Conservation (phyloP, 371 early-diverging fungal genomes). For the Mortierella sp. region DNA sequence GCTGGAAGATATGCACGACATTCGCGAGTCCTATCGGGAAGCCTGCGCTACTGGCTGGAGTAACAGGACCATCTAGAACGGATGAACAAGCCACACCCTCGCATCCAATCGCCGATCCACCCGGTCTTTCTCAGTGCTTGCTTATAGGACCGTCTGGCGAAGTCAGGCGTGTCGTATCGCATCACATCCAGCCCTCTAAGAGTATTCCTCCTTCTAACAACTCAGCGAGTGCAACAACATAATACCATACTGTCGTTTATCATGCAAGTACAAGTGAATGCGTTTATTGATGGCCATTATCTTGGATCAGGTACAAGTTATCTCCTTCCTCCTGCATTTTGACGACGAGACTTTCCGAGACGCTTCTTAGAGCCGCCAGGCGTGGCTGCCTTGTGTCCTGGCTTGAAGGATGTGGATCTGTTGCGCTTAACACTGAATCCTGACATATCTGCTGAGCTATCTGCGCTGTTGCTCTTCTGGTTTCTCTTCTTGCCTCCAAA, state of each 20-base stretch:
- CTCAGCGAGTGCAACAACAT: conserved; percentile 12
- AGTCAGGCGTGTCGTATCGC: conserved; percentile 52
- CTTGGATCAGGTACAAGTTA: conserved; percentile 4
- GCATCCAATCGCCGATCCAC: conserved; percentile 8
- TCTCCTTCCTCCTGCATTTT: conserved; percentile 41
- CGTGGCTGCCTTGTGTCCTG: conserved; percentile 49
- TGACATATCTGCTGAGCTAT: conserved; percentile 77
- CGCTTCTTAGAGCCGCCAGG: conserved; percentile 42
- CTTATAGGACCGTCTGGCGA: conserved; percentile 69
- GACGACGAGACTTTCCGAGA: conserved; percentile 53
- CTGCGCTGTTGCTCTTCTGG: conserved; percentile 84
- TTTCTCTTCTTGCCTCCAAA: conserved; percentile 89
- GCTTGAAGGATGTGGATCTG: conserved; percentile 58
- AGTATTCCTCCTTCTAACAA: conserved; percentile 3
- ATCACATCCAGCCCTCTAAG: conserved; percentile 10
- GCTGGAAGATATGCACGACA: conserved; percentile 60
- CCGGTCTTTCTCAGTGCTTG: conserved; percentile 60
- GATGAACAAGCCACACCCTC: not conserved
- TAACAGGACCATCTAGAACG: conserved; percentile 56
- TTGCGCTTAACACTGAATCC: conserved; percentile 75
- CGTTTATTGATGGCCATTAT: not conserved
- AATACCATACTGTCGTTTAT: not conserved
- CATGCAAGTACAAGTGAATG: not conserved
- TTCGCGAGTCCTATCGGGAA: conserved; percentile 54
- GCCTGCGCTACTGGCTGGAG: conserved; percentile 58